These are phyloP conservation scores for Pestalotiopsis sp. DNA, from an alignment of 2,329 filamentous ascomycete genomes.

Conservation along the genomic window DNA sequence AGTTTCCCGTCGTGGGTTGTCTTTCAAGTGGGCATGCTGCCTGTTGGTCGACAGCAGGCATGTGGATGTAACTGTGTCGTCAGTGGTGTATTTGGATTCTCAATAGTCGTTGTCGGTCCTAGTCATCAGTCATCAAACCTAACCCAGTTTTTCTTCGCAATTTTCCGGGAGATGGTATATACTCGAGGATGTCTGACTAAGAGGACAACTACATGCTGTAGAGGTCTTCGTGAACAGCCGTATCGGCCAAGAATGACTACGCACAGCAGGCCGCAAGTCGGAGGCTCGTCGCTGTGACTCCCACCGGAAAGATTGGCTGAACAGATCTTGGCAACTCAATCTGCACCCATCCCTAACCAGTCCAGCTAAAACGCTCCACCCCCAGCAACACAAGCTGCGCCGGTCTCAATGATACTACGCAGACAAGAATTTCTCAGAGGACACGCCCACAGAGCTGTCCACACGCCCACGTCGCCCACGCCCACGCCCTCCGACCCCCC, in stretches of 20 bases:
- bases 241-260: not conserved
- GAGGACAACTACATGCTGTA: too few relatives aligned
- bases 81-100: not conserved
- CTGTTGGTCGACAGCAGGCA: not conserved
- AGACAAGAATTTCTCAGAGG: not conserved
- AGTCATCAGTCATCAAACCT: not conserved
- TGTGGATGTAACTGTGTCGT: not conserved
- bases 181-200: too few relatives aligned
- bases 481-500: not conserved
- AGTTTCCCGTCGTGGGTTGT: constrained; percentile 5
- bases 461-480: not conserved
- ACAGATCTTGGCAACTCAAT: constrained; percentile 3
- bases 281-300: not conserved
- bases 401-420: constrained; percentile 11
- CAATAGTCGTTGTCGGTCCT: not conserved
- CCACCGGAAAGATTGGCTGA: not conserved
- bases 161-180: not conserved
- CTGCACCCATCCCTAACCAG: constrained; percentile 7
- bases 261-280: not conserved
- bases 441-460: not conserved
- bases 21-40: constrained; percentile 8
- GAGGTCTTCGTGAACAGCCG: not conserved
- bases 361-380: constrained; percentile 11
- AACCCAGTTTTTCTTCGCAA: not conserved
- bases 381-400: not conserved